phyloP scores from a whole-genome alignment of 345 rosid genomes.

The Physaria fendleri region DNA sequence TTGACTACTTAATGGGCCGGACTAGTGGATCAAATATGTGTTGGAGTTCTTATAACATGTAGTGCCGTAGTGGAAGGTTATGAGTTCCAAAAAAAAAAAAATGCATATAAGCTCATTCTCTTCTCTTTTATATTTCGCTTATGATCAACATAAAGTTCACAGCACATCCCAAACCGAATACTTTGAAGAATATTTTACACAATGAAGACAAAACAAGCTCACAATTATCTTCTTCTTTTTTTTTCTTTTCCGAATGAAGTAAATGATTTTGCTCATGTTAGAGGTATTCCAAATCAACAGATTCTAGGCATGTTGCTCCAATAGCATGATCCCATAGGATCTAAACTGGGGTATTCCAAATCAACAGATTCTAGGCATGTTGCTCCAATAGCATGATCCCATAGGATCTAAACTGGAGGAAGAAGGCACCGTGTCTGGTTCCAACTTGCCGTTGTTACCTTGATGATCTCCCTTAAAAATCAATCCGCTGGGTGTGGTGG shows the following conservation, averaged over 20 bases:
- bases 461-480: slow-evolving; percentile 10
- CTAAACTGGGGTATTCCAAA: slow-evolving; percentile 5
- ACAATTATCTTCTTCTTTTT: slow-evolving; percentile 13
- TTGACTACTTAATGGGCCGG: too few relatives aligned
- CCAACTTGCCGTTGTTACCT: slow-evolving; percentile 7
- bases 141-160: slow-evolving; percentile 1
- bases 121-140: not conserved
- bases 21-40: too few relatives aligned
- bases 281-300: slow-evolving; percentile 28
- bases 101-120: not conserved
- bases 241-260: not conserved
- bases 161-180: slow-evolving; percentile 15
- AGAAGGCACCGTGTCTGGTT: not conserved
- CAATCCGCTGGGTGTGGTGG: slow-evolving; percentile 11
- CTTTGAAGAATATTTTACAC: slow-evolving; percentile 17
- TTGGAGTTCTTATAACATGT: not conserved
- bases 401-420: slow-evolving; percentile 26
- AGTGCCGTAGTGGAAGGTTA: not conserved
- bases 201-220: slow-evolving; percentile 14
- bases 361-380: slow-evolving; percentile 58
- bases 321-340: slow-evolving; percentile 35
- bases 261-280: slow-evolving; percentile 1
- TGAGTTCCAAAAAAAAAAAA: not conserved
- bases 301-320: slow-evolving; percentile 70
- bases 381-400: slow-evolving; percentile 46